A percentile compares a stretch with the other conserved stretches of the same genome.
phyloP scores from a whole-genome alignment of 2,329 filamentous ascomycete species.

The Aspergillus uvarum region DNA sequence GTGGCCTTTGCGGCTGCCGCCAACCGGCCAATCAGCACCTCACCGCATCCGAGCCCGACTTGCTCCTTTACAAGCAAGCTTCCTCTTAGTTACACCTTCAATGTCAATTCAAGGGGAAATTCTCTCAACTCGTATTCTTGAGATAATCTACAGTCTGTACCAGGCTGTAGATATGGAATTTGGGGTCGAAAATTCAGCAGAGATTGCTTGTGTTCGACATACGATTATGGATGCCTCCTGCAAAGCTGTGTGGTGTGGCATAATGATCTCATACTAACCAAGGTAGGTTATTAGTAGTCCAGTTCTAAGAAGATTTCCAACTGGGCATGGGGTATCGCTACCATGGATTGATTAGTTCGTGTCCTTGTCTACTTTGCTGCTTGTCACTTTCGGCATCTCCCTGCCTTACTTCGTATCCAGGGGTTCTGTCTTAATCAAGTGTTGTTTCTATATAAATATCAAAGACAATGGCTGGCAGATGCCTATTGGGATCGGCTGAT shows the following conservation, averaged over 20 bases:
- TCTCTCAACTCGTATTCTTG: not conserved
- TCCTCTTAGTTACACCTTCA: not conserved
- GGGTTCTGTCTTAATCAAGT: too few relatives aligned
- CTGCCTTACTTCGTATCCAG: too few relatives aligned
- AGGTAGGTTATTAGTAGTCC: not conserved
- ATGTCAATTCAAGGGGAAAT: not conserved
- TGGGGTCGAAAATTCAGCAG: not conserved
- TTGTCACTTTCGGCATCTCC: too few relatives aligned
- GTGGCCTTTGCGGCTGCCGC: conserved; percentile 38
- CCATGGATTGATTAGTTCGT: not conserved
- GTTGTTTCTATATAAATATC: too few relatives aligned
- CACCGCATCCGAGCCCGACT: conserved; percentile 22
- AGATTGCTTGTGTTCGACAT: not conserved
- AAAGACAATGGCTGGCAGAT: not conserved
- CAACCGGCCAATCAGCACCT: conserved; percentile 34
- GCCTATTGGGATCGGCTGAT: too few relatives aligned
- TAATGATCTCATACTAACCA: conserved; percentile 12
- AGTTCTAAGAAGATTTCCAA: not conserved
- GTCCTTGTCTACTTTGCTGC: too few relatives aligned
- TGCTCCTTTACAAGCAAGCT: not conserved
- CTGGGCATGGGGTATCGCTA: not conserved
- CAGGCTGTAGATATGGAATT: not conserved
- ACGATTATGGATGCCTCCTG: not conserved
- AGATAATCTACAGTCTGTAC: too few relatives aligned
- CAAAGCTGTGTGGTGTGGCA: not conserved